Evolutionary conservation across 768 basidiomycete genomes (phyloP), one percentile per base, ranked within the genome.

Genomic region (Dentipellis sp.): DNA sequence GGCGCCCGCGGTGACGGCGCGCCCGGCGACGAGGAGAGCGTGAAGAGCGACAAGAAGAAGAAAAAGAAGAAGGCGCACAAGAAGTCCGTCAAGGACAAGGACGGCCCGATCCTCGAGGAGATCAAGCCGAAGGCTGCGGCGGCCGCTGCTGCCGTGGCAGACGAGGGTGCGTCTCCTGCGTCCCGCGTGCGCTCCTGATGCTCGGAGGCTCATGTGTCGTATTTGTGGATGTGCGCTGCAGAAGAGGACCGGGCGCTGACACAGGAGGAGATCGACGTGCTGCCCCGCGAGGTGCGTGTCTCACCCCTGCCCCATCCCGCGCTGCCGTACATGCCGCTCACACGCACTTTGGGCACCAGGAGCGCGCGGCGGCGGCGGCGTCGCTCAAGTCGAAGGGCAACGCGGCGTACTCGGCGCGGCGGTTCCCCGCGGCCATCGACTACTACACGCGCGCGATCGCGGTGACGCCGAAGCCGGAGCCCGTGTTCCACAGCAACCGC

Each of bases 401-500:
- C 61, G 65, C 73, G 16, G 81, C 84, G 12, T 91, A 91, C 71
- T 77, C 82, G 62, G 71, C 71, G 46, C 80, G 78, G 61, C 78
- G 79, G 62, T 89, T 82, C 62, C 66, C 70, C 6, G 71, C 73
- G 46, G 88, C 88, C 10, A 78, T 76, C 23, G 76, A 81, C 21
- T 72, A 79, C 55, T 91, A 91, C 72, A 86, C 86, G 10, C 80
- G 79, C 56, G 89, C 89, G 38, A 90, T 91, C 59, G 74, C 78
- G 48, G 76, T 88, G 17, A 76, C 88, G 4, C 84, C 88, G 8
- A 84, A 82, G 67, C 82, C 85, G 7, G 92, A 95, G 65, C 86
- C 97, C 29, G 91, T 97, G 35, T 99, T 87, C 74, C 97, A 84
- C 79, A 91, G 90, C 71, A 99, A 99, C 71, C 86, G 97, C 52